These are phyloP conservation scores for Coprinellus aureogranulatus DNA, from an alignment of 768 basidiomycete genomes.

Conservation along the genomic window DNA sequence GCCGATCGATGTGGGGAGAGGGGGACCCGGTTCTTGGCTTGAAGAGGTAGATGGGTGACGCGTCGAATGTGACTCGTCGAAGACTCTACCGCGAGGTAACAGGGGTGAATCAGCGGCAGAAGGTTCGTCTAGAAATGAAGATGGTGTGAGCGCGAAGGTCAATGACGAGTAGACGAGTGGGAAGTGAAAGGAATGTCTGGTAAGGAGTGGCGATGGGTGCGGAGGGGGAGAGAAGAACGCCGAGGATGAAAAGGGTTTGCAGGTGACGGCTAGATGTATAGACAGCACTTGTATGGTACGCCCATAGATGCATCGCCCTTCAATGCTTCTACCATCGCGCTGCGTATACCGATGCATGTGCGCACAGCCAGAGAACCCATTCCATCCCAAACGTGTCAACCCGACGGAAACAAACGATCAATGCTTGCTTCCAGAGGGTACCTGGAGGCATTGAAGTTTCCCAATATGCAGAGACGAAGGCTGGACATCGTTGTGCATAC, in stretches of 20 bases:
- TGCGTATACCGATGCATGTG: background rate
- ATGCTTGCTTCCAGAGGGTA: background rate
- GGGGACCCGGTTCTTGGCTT: background rate
- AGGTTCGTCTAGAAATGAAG: conserved; percentile 5
- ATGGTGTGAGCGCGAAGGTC: background rate
- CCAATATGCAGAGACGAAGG: background rate
- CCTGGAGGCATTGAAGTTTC: background rate
- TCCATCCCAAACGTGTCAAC: background rate
- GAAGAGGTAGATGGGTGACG: background rate
- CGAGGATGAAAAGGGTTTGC: background rate
- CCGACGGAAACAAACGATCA: background rate
- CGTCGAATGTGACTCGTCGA: background rate
- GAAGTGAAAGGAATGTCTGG: background rate
- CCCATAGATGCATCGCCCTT: conserved; percentile 3
- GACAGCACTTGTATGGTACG: background rate
- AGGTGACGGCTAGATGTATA: background rate
- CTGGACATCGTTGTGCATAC: background rate
- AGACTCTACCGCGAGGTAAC: background rate
- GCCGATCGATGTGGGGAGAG: background rate
- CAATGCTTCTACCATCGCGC: background rate
- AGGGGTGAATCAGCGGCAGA: conserved; percentile 7
- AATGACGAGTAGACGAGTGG: background rate
- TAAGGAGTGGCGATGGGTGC: background rate
- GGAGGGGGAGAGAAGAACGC: background rate
- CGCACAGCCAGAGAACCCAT: background rate